phyloP scores from a whole-genome alignment of 1,139 yeast species.

The Geotrichum europaeum region DNA sequence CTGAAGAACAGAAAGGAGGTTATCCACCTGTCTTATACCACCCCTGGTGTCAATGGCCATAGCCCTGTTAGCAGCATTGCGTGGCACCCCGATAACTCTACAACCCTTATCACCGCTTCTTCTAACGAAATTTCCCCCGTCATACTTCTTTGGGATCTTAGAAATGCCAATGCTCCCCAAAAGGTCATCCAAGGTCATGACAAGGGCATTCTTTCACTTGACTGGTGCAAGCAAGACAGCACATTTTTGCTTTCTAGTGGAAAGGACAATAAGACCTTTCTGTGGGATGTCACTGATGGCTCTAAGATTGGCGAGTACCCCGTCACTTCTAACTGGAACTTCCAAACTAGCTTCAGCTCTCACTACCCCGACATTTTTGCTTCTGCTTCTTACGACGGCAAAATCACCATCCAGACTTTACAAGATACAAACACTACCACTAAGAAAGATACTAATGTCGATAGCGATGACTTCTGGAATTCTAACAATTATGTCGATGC shows the following conservation, averaged over 20 bases:
- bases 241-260: constrained; percentile 79
- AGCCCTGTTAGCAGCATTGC: constrained; percentile 43
- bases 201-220: constrained; percentile 82
- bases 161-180: constrained; percentile 89
- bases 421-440: constrained; percentile 55
- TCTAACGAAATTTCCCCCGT: constrained; percentile 76
- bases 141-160: constrained; percentile 86
- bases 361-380: constrained; percentile 87
- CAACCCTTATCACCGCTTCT: constrained; percentile 82
- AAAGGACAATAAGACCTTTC: constrained; percentile 76
- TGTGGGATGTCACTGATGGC: constrained; percentile 84
- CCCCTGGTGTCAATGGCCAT: constrained; percentile 59
- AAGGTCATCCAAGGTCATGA: constrained; percentile 69
- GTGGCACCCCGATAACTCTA: constrained; percentile 85
- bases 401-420: constrained; percentile 72
- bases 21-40: constrained; percentile 63
- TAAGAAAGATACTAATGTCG: constrained; percentile 19
- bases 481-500: constrained; percentile 61
- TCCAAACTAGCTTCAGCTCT: constrained; percentile 83
- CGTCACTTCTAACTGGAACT: constrained; percentile 89
- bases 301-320: constrained; percentile 80
- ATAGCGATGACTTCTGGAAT: constrained; percentile 70
- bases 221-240: constrained; percentile 89
- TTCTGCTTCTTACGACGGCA: constrained; percentile 88
- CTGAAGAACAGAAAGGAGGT: constrained; percentile 82